phyloP scores from a whole-genome alignment of 352 stramenopile species.

The Phytopythium vexans region DNA sequence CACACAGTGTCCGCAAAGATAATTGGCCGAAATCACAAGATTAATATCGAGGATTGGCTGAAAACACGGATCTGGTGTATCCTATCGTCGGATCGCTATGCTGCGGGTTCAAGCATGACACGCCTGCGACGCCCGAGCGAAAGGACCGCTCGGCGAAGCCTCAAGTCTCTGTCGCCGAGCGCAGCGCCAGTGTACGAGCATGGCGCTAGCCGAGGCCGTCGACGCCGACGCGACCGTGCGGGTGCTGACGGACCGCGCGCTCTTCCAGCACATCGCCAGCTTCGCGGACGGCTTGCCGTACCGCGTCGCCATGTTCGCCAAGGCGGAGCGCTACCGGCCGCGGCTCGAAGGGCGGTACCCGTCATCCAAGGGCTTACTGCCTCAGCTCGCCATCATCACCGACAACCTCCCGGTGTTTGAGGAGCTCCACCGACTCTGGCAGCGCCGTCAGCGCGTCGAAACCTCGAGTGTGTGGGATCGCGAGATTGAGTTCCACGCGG shows the following conservation, averaged over 20 bases:
- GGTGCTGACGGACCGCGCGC: constrained; percentile 17
- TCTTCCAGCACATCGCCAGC: constrained; percentile 16
- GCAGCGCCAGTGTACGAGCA: background rate
- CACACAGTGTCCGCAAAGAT: too few relatives aligned
- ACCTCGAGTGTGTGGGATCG: background rate
- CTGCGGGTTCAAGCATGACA: too few relatives aligned
- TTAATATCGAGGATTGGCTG: too few relatives aligned
- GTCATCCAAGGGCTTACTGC: constrained; percentile 12
- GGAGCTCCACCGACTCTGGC: constrained; percentile 8
- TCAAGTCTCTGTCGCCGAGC: too few relatives aligned
- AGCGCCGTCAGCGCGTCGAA: constrained; percentile 1
- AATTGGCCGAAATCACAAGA: too few relatives aligned
- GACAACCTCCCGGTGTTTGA: constrained; percentile 15
- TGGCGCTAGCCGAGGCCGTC: constrained; percentile 1
- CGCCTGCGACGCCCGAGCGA: too few relatives aligned
- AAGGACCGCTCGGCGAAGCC: too few relatives aligned
- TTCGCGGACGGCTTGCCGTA: constrained; percentile 31
- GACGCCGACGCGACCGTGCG: constrained; percentile 9
- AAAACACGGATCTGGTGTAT: too few relatives aligned
- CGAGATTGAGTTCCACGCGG: constrained; percentile 20
- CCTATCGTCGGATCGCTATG: too few relatives aligned
- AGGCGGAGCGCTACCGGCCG: constrained; percentile 14
- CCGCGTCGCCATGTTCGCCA: constrained; percentile 15
- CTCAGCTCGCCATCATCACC: constrained; percentile 27
- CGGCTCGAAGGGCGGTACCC: constrained; percentile 25